Conservation (phyloP, 441 rosid genomes). For the Arabidopsis lyrata region DNA sequence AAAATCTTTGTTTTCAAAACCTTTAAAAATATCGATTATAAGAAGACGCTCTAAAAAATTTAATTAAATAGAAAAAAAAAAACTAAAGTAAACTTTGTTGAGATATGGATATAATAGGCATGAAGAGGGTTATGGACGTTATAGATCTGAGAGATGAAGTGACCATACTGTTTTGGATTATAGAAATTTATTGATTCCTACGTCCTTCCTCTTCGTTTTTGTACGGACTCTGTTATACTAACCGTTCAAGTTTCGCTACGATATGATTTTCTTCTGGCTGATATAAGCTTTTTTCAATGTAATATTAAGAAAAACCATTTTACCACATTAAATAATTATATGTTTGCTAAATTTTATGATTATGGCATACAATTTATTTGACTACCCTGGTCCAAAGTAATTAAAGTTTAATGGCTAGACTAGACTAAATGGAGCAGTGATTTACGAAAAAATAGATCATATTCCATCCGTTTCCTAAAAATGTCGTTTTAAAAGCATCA, state of each 20-base stretch:
- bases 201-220: slow-evolving; percentile 6
- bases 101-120: slow-evolving; percentile 26
- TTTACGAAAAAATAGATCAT: too few relatives aligned
- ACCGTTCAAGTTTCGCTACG: neutral
- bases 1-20: neutral
- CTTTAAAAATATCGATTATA: neutral
- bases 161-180: slow-evolving; percentile 39
- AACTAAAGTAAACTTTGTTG: slow-evolving; percentile 1
- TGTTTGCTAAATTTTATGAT: neutral
- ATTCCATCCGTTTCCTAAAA: too few relatives aligned
- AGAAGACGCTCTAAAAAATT: neutral
- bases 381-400: neutral
- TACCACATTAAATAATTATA: too few relatives aligned
- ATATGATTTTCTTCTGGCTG: too few relatives aligned
- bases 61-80: neutral
- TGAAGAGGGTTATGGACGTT: slow-evolving; percentile 30
- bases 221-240: slow-evolving; percentile 8
- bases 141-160: slow-evolving; percentile 32
- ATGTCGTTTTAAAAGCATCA: too few relatives aligned
- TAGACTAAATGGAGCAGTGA: too few relatives aligned
- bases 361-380: neutral
- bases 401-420: neutral
- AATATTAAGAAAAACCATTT: neutral
- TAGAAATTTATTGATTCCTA: slow-evolving; percentile 10
- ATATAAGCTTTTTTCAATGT: too few relatives aligned